These are phyloP conservation scores for Phoma herbarum DNA, from an alignment of 2,329 filamentous ascomycete species.

Conservation along the genomic window DNA sequence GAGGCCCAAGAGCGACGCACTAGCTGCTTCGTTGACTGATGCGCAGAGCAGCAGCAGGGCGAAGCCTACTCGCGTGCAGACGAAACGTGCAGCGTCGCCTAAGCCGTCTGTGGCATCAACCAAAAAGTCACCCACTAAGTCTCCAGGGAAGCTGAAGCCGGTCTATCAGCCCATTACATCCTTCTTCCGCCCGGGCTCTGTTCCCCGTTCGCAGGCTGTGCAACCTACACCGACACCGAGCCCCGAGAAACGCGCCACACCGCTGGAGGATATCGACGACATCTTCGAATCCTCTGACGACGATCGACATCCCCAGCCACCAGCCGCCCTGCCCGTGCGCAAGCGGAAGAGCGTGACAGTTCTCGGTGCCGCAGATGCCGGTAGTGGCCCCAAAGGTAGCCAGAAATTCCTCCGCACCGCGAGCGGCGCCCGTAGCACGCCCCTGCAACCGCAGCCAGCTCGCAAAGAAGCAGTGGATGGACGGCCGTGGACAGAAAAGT, in stretches of 20 bases:
- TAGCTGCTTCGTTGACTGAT: constrained; percentile 33
- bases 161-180: constrained; percentile 57
- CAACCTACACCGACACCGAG: constrained; percentile 52
- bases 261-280: constrained; percentile 45
- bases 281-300: constrained; percentile 51
- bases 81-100: constrained; percentile 34
- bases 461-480: constrained; percentile 59
- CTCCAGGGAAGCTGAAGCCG: constrained; percentile 49
- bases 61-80: constrained; percentile 29
- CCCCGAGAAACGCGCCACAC: constrained; percentile 47
- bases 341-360: constrained; percentile 38
- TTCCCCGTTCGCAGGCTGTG: constrained; percentile 51
- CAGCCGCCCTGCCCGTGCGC: constrained; percentile 40
- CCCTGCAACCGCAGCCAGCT: constrained; percentile 39
- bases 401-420: constrained; percentile 57
- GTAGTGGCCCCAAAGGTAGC: constrained; percentile 40
- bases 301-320: constrained; percentile 32
- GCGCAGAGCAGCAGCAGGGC: constrained; percentile 27
- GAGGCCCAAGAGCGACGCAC: constrained; percentile 42
- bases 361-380: constrained; percentile 24
- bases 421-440: constrained; percentile 42
- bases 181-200: constrained; percentile 58
- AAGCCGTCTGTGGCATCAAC: constrained; percentile 25
- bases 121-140: constrained; percentile 43
- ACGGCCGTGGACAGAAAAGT: constrained; percentile 88